A percentile compares a stretch with the other conserved stretches of the same genome.
Evolutionary conservation across 495 filamentous ascomycete genomes (phyloP).

Genomic region (Xylaria bambusicola): DNA sequence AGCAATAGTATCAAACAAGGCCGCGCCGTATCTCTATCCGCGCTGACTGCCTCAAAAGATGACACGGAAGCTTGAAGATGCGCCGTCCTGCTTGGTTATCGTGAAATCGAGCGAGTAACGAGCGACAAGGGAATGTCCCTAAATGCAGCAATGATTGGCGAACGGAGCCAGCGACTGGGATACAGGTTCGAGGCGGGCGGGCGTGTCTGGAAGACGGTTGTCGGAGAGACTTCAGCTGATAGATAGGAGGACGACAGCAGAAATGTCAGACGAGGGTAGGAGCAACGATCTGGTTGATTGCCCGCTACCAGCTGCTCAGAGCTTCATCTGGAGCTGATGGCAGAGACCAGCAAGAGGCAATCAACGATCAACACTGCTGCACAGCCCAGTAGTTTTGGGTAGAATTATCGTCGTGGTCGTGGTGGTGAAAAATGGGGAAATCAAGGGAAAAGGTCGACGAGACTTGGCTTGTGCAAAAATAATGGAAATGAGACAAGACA

Average conservation of each 20-base stretch:
- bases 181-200: neutral
- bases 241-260: neutral
- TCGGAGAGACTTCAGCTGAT: neutral
- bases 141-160: slow-evolving; percentile 11
- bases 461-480: slow-evolving; percentile 7
- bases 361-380: neutral
- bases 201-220: neutral
- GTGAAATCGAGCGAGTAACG: slow-evolving; percentile 27
- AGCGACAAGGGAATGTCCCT: slow-evolving; percentile 27
- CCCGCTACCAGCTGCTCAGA: neutral
- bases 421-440: too few relatives aligned
- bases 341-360: slow-evolving; percentile 11
- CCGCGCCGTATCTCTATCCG: slow-evolving; percentile 21
- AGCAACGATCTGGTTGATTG: slow-evolving; percentile 1
- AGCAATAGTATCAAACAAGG: slow-evolving; percentile 14
- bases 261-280: neutral
- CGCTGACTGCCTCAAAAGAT: slow-evolving; percentile 4
- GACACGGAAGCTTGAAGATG: neutral
- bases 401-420: slow-evolving; percentile 1
- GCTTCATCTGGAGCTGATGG: slow-evolving; percentile 13
- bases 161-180: slow-evolving; percentile 2
- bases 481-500: slow-evolving; percentile 13
- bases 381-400: slow-evolving; percentile 2
- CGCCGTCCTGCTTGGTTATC: slow-evolving; percentile 9
- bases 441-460: neutral